Evolutionary conservation across 495 filamentous ascomycete species (phyloP).

Genomic region (Aspergillus affinis): DNA sequence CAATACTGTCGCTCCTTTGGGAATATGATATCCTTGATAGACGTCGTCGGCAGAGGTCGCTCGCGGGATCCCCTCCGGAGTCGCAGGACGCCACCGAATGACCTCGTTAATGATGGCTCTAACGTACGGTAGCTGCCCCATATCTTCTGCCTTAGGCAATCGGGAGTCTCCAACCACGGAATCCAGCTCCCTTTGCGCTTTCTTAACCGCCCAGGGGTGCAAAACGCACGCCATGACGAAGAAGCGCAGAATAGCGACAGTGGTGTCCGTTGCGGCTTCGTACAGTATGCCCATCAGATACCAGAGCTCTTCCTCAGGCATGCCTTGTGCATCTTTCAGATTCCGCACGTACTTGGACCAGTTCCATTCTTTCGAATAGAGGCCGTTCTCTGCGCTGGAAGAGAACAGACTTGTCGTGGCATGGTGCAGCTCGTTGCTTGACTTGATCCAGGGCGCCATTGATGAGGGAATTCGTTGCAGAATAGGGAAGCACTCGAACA

Average conservation of each 20-base stretch:
- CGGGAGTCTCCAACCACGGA: not conserved
- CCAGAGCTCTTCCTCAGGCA: no score
- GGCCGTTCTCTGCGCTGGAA: no score
- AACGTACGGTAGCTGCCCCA: not conserved
- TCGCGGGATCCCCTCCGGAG: not conserved
- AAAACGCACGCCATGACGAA: not conserved
- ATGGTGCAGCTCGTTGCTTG: no score
- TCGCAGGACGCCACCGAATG: not conserved
- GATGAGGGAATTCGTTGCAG: no score
- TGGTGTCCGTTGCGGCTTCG: not conserved
- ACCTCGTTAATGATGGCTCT: not conserved
- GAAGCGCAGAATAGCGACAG: not conserved
- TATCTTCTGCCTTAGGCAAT: not conserved
- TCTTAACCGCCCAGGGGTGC: not conserved
- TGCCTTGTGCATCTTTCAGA: no score
- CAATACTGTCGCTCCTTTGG: not conserved
- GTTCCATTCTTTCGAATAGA: no score
- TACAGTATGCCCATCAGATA: not conserved
- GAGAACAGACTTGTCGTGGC: no score
- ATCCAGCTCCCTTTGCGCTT: not conserved
- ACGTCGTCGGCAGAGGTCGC: not conserved
- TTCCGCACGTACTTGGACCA: no score
- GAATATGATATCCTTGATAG: slow-evolving; percentile 7
- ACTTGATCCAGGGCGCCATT: no score
- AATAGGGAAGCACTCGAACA: no score